Evolutionary conservation across 495 filamentous ascomycete genomes (phyloP).

Genomic region (Aspergillus campestris): DNA sequence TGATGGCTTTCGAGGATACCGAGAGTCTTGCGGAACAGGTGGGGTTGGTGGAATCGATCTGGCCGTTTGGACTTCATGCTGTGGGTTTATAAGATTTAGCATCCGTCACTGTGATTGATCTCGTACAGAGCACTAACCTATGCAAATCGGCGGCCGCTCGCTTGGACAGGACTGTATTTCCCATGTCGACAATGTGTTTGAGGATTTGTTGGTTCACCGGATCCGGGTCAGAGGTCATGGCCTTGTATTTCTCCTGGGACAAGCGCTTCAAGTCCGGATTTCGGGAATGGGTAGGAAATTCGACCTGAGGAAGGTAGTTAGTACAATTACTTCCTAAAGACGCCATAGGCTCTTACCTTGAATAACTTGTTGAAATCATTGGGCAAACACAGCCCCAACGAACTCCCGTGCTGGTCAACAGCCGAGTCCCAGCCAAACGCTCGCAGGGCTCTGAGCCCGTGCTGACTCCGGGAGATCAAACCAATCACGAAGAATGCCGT

Average conservation of each 20-base stretch:
- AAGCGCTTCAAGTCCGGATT: slow-evolving; percentile 27
- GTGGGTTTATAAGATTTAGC: slow-evolving; percentile 10
- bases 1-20: slow-evolving; percentile 81
- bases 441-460: slow-evolving; percentile 81
- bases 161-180: slow-evolving; percentile 81
- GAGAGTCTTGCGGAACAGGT: slow-evolving; percentile 77
- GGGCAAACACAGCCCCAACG: slow-evolving; percentile 81
- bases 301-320: slow-evolving; percentile 15
- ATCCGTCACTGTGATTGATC: background rate
- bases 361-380: slow-evolving; percentile 69
- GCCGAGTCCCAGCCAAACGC: slow-evolving; percentile 89
- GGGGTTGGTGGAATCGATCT: slow-evolving; percentile 62
- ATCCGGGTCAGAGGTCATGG: slow-evolving; percentile 52
- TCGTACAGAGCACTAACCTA: slow-evolving; percentile 24
- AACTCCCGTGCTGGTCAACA: slow-evolving; percentile 71
- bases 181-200: slow-evolving; percentile 72
- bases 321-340: background rate
- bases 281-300: slow-evolving; percentile 28
- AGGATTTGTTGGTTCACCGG: slow-evolving; percentile 63
- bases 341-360: slow-evolving; percentile 37
- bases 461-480: slow-evolving; percentile 82
- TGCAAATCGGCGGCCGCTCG: slow-evolving; percentile 65
- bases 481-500: slow-evolving; percentile 96
- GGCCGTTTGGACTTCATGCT: slow-evolving; percentile 60
- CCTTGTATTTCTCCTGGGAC: slow-evolving; percentile 33